Evolutionary conservation across 805 yeast genomes (phyloP).

Genomic region (Schizosaccharomyces osmophilus): DNA sequence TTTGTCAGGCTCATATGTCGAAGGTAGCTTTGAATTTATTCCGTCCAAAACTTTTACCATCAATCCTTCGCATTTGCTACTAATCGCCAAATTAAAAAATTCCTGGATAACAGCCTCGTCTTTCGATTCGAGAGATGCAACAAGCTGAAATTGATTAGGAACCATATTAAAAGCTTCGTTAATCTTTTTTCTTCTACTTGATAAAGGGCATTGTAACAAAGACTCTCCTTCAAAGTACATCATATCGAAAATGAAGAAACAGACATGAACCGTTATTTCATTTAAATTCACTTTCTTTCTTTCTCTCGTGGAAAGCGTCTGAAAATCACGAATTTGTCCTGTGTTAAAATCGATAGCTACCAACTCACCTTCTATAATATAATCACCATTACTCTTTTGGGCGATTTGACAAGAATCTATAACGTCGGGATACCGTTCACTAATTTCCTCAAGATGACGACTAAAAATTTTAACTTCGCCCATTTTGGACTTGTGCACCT

Average conservation of each 20-base stretch:
- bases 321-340: conserved; percentile 7
- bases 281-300: conserved; percentile 69
- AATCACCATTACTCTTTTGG: conserved; percentile 3
- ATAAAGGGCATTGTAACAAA: conserved; percentile 5
- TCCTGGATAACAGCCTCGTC: conserved; percentile 6
- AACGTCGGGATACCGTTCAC: conserved; percentile 11
- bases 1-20: conserved; percentile 10
- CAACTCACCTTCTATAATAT: conserved; percentile 11
- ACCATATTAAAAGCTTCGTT: conserved; percentile 3
- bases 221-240: conserved; percentile 34
- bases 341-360: conserved; percentile 9
- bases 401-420: conserved; percentile 1
- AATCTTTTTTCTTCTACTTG: conserved; percentile 7
- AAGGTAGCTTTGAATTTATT: conserved; percentile 1
- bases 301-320: conserved; percentile 57
- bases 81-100: conserved; percentile 6
- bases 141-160: conserved; percentile 6
- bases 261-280: conserved; percentile 68
- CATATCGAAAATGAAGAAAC: conserved; percentile 72
- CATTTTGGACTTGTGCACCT: conserved; percentile 18
- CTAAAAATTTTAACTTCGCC: conserved; percentile 7
- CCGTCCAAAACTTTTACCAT: conserved; percentile 11
- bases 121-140: conserved; percentile 6
- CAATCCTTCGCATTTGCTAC: conserved; percentile 9
- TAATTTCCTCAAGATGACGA: conserved; percentile 10